Evolutionary conservation across 2,329 filamentous ascomycete species (phyloP).

Genomic region (Cercospora sesami): DNA sequence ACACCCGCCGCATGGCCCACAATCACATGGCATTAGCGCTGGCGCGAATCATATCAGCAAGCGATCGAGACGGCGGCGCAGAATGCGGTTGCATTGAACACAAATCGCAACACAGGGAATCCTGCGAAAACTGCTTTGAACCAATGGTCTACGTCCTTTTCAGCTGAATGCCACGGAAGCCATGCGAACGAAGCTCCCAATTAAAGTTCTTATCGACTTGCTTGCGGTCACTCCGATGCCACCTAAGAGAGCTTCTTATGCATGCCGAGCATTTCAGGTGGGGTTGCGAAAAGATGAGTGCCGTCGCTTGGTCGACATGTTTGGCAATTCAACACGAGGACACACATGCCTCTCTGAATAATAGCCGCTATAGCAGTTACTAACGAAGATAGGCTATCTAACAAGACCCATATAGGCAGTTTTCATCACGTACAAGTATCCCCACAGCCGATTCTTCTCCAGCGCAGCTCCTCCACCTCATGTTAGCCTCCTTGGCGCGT

Average conservation of each 20-base stretch:
- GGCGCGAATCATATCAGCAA: not conserved
- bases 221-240: slow-evolving; percentile 11
- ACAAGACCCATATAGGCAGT: slow-evolving; percentile 12
- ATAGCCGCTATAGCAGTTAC: not conserved
- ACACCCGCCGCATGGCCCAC: not conserved
- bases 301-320: not conserved
- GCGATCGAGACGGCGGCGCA: not conserved
- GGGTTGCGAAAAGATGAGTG: not conserved
- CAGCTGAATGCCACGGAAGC: slow-evolving; percentile 2
- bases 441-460: slow-evolving; percentile 3
- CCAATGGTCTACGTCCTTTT: not conserved
- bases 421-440: not conserved
- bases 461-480: not conserved
- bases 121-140: not conserved
- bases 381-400: slow-evolving; percentile 5
- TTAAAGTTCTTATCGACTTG: slow-evolving; percentile 10
- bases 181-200: slow-evolving; percentile 1
- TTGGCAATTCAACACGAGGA: slow-evolving; percentile 7
- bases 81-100: not conserved
- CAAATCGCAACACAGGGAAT: not conserved
- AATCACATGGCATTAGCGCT: slow-evolving; percentile 4
- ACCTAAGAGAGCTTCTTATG: slow-evolving; percentile 1
- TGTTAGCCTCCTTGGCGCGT: slow-evolving; percentile 17
- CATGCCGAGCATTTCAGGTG: slow-evolving; percentile 8
- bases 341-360: not conserved